Percentiles rank a stretch among this genome's conserved stretches.
These are phyloP conservation scores for Persicaria maculosa DNA, from an alignment of 148 eudicot species.

Conservation along the genomic window DNA sequence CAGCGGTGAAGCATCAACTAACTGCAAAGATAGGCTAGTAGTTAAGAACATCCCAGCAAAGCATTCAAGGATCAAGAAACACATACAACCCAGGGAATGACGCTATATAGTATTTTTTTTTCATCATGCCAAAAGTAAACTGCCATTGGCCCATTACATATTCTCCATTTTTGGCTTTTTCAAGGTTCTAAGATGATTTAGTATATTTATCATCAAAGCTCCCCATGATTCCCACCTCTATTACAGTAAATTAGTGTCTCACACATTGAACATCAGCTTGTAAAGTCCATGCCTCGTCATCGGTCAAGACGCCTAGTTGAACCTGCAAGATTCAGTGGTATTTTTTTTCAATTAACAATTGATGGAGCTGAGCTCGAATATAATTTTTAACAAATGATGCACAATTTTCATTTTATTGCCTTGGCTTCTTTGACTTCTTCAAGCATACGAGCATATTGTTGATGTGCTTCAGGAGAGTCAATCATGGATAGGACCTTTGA, in stretches of 20 bases:
- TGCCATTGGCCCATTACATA: neutral
- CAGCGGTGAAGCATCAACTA: constrained; percentile 82
- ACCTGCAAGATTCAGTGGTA: constrained; percentile 56
- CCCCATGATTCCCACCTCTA: too few relatives aligned
- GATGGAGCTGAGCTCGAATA: neutral
- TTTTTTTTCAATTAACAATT: neutral
- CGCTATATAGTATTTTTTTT: neutral
- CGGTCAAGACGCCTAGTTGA: constrained; percentile 35
- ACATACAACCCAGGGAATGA: neutral
- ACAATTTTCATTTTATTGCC: constrained; percentile 28
- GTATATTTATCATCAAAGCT: too few relatives aligned
- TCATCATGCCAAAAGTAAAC: neutral
- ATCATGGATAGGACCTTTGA: constrained; percentile 76
- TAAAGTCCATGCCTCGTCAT: constrained; percentile 31
- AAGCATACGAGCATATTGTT: constrained; percentile 77
- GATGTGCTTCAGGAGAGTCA: constrained; percentile 62
- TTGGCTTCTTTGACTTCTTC: constrained; percentile 62
- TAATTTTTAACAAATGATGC: neutral
- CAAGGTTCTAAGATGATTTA: too few relatives aligned
- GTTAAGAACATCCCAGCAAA: neutral
- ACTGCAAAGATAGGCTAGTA: constrained; percentile 27
- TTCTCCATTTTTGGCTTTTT: too few relatives aligned
- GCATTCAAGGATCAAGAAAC: neutral
- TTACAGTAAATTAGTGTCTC: too few relatives aligned
- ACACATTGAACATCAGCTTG: constrained; percentile 3